Evolutionary conservation across 345 rosid genomes (phyloP).

Genomic region (Salix viminalis): DNA sequence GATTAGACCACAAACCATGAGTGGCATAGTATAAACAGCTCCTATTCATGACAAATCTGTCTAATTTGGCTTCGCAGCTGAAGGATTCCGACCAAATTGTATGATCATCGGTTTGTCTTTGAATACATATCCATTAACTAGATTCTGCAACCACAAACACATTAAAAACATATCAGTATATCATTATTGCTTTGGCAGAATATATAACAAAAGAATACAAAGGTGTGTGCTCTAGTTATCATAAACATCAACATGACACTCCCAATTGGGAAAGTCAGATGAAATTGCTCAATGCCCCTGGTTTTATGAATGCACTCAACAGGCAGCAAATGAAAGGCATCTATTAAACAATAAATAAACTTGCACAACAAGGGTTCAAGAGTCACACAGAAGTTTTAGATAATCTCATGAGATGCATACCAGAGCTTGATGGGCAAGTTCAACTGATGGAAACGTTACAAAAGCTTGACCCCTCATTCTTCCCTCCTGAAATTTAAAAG

Average conservation of each 20-base stretch:
- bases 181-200: neutral
- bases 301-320: neutral
- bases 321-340: neutral
- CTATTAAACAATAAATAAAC: neutral
- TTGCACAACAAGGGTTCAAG: neutral
- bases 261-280: neutral
- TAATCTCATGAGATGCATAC: conserved; percentile 37
- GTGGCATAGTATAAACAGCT: neutral
- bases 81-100: conserved; percentile 79
- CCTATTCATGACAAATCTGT: neutral
- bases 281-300: neutral
- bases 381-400: neutral
- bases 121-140: conserved; percentile 70
- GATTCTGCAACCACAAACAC: conserved; percentile 51
- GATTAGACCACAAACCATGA: conserved; percentile 3
- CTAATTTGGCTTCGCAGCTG: conserved; percentile 45
- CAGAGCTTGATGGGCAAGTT: conserved; percentile 81
- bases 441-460: conserved; percentile 83
- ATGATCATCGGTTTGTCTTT: conserved; percentile 90
- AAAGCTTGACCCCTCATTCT: conserved; percentile 98
- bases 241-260: neutral
- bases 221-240: neutral
- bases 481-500: conserved; percentile 62
- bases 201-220: neutral
- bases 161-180: neutral